Base-by-base conservation (phyloP, 768 basidiomycete species). In the Mycena polygramma region DNA sequence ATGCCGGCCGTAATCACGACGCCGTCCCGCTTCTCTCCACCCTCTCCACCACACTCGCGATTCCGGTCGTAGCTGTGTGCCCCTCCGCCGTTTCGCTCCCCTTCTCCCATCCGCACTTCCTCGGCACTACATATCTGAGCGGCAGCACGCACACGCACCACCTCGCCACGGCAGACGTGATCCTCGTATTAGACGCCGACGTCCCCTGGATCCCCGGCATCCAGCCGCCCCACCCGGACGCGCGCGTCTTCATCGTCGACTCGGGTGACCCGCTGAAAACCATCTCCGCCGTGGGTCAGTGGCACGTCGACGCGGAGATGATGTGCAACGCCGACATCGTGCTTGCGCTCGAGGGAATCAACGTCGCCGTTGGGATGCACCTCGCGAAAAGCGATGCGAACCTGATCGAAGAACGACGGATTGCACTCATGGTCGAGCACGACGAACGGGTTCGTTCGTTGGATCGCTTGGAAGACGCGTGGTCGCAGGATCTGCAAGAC, bases 141-240 rank as follows among this genome's bases (percentile, higher is more conserved):
- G 79, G 83, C 2, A 83, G 78, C 30, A 82, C 82, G 0, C 87
- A 89, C 54, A 85, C 86, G 35, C 75, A 78, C 2, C 82, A 84
- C 58, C 83, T 93, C 22, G 79, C 81, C 39, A 77, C 79, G 26
- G 90, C 91, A 0, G 92, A 94, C 70, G 85, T 89, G 5, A 83
- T 94, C 20, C 78, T 94, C 13, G 80, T 92, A 20, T 68, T 94
- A n/a, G 92, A 93, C 66, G 83, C 83, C 10, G 90, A 91, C 69
- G 79, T 92, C 0, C 90, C 92, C 0, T 93, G 91, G 90, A 88
- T 91, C 35, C 85, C 88, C 1, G 80, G 75, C 53, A 82, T 86
- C 62, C 84, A 85, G 41, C 80, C 77, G 4, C 90, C 91, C 0
- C 74, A 46, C 5, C 69, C 78, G 0, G 77, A 79, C 4, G 86